A percentile compares a stretch with the other conserved stretches of the same genome.
These are phyloP conservation scores for Pulveroboletus sp. DNA, from an alignment of 768 basidiomycete species.

Conservation along the genomic window DNA sequence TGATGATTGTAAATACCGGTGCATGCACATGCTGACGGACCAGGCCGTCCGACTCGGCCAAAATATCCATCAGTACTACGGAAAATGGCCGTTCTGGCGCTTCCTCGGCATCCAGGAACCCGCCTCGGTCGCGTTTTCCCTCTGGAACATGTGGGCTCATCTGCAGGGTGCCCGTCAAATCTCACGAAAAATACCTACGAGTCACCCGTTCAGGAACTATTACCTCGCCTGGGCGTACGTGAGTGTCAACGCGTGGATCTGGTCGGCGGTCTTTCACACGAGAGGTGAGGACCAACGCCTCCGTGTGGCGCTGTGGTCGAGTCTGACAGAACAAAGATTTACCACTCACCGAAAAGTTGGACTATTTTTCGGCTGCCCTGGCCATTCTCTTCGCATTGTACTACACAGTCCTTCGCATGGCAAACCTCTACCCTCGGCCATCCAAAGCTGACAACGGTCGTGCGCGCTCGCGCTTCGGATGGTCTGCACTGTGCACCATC, in stretches of 20 bases:
- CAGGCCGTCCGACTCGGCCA: constrained; percentile 40
- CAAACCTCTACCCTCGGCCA: constrained; percentile 59
- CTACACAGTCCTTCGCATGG: constrained; percentile 69
- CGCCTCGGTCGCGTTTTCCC: constrained; percentile 82
- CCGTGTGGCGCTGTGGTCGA: neutral
- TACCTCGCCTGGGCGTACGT: constrained; percentile 64
- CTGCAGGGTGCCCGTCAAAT: constrained; percentile 52
- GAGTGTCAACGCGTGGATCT: constrained; percentile 88
- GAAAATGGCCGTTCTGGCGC: constrained; percentile 97
- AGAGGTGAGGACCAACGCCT: constrained; percentile 55
- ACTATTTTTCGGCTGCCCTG: constrained; percentile 92
- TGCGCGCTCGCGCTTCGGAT: constrained; percentile 27
- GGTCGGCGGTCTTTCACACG: constrained; percentile 89
- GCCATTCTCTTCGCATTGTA: constrained; percentile 82
- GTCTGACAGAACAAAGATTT: constrained; percentile 51
- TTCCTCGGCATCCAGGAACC: constrained; percentile 91
- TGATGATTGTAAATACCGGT: constrained; percentile 86
- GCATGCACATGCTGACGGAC: constrained; percentile 78
- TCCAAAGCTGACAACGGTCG: constrained; percentile 26
- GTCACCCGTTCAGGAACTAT: constrained; percentile 66
- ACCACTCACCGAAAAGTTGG: constrained; percentile 80
- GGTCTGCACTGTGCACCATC: constrained; percentile 52
- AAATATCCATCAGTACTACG: constrained; percentile 74
- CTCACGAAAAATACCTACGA: constrained; percentile 41
- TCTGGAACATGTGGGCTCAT: constrained; percentile 83